Evolutionary conservation across 192 early-diverging fungal species (phyloP), one percentile per base, ranked within the genome.

Genomic region (Backusella liffmaniae): DNA sequence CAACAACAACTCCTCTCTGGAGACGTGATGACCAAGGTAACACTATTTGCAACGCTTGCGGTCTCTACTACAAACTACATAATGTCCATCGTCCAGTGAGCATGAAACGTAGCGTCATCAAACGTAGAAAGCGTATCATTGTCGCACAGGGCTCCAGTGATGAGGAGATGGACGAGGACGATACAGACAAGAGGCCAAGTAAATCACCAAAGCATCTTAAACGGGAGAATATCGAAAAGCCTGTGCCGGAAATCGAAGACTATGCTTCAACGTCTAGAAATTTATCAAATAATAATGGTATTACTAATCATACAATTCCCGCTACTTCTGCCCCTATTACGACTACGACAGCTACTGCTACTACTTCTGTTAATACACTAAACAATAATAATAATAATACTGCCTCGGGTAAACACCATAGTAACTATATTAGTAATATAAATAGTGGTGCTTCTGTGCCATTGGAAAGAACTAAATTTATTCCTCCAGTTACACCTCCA

Each of bases 31-130:
- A 90, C 49, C 78, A 85, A 34, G 91, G 91, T 62, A 88, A 92
- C 74, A 90, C 92, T 6, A 92, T 94, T 35, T 95, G 94, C 76
- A 95, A 95, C 72, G 94, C 94, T 5, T 95, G 94, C 76, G 97
- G 97, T 3, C 84, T 98, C 51, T 96, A 98, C 80, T 96, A 86
- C 76, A 94, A 93, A 76, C 88, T 96, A 36, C 94, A 98, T 84
- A 90, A 89, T 76, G 87, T 89, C 23, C 85, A 92, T 46, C 88
- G 96, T 23, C 96, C 96, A 29, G 86, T 93, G 3, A 91, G 88
- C 16, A 92, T 95, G 93, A 93, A 92, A 81, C 81, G 90, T 34
- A 79, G 86, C 4, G 88, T 92, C 13, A 95, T 95, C 75, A 94
- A 92, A 79, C 88, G 94, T 26, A 83, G 93, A 39, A 91, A 91